phyloP scores from a whole-genome alignment of 805 yeast genomes.

The Ogataea parapolymorpha region DNA sequence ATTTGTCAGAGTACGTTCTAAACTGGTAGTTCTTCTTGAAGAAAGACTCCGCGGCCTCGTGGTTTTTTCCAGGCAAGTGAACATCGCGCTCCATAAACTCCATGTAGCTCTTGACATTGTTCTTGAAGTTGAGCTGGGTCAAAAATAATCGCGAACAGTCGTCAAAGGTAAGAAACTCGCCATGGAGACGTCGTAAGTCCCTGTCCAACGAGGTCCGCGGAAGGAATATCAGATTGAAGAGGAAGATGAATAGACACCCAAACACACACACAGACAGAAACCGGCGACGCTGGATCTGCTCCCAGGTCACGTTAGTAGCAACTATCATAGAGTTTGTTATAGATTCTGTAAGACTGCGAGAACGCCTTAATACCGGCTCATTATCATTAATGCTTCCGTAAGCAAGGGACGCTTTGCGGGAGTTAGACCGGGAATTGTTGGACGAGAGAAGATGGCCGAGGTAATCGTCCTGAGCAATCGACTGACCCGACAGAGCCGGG shows the following conservation, averaged over 20 bases:
- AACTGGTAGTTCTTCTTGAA: constrained; percentile 27
- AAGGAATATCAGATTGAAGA: constrained; percentile 66
- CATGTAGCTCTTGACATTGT: constrained; percentile 21
- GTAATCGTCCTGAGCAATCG: constrained; percentile 17
- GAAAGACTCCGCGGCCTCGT: constrained; percentile 14
- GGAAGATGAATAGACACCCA: constrained; percentile 49
- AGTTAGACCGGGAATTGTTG: constrained; percentile 6
- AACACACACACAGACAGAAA: constrained; percentile 45
- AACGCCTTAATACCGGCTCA: constrained; percentile 17
- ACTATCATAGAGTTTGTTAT: constrained; percentile 26
- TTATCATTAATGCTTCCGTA: constrained; percentile 11
- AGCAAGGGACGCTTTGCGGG: constrained; percentile 13
- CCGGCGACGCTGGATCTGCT: constrained; percentile 32
- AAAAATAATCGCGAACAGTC: constrained; percentile 64
- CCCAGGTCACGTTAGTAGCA: constrained; percentile 27
- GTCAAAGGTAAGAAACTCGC: constrained; percentile 56
- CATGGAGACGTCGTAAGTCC: constrained; percentile 75
- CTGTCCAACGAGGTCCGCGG: constrained; percentile 83
- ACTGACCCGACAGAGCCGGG: constrained; percentile 11
- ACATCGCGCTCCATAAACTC: constrained; percentile 17
- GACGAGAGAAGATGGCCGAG: constrained; percentile 12
- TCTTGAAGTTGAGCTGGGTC: constrained; percentile 26
- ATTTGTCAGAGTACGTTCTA: constrained; percentile 47
- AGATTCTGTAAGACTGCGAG: constrained; percentile 29
- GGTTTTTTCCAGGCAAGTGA: constrained; percentile 27